Evolutionary conservation across 1,139 yeast species (phyloP).

Genomic region (Zhuliangozyma parablackwelliae): DNA sequence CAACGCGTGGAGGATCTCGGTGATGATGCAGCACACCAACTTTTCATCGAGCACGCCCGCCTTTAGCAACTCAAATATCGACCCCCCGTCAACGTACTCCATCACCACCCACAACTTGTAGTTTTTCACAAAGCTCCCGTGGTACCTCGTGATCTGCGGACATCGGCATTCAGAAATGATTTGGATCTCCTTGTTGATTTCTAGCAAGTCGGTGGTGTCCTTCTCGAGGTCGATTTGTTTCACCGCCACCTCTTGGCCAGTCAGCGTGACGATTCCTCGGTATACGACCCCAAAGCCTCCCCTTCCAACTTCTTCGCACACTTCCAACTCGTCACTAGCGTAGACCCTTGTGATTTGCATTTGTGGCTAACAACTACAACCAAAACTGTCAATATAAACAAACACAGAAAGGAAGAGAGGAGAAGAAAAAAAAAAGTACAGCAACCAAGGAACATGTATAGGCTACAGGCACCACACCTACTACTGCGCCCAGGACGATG

Average conservation of each 20-base stretch:
- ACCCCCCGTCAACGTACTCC: constrained; percentile 86
- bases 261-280: constrained; percentile 56
- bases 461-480: no score
- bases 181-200: constrained; percentile 74
- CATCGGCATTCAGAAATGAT: constrained; percentile 70
- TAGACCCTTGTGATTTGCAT: constrained; percentile 3
- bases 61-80: constrained; percentile 60
- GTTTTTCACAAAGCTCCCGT: constrained; percentile 78
- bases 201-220: constrained; percentile 70
- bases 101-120: constrained; percentile 80
- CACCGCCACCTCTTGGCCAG: constrained; percentile 54
- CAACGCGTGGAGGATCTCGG: constrained; percentile 64
- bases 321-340: constrained; percentile 36
- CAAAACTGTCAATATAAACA: not conserved
- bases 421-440: not conserved
- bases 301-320: constrained; percentile 75
- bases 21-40: constrained; percentile 52
- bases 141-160: constrained; percentile 63
- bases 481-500: no score
- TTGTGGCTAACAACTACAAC: not conserved
- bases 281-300: constrained; percentile 91
- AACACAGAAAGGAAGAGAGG: not conserved
- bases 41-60: constrained; percentile 54
- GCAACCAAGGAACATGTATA: not conserved
- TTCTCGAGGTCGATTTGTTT: constrained; percentile 77